phyloP scores from a whole-genome alignment of 495 filamentous ascomycete genomes.

The Haplographium delicatum region DNA sequence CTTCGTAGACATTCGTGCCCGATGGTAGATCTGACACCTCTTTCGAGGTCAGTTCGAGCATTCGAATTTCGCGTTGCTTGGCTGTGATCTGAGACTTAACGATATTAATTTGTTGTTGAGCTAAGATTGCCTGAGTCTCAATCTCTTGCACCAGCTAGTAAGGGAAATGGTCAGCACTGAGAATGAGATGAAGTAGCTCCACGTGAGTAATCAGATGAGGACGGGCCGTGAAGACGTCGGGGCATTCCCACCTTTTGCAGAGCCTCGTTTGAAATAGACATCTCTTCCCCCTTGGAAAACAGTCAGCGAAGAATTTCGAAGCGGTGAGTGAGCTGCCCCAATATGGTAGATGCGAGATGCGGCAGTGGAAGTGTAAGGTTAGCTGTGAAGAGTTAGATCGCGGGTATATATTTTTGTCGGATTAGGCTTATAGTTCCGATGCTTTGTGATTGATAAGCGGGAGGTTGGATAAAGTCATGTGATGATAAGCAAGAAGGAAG shows the following conservation, averaged over 20 bases:
- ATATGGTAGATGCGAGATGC: too few species aligned
- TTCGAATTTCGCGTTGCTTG: slow-evolving; percentile 84
- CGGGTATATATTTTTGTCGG: too few species aligned
- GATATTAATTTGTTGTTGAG: slow-evolving; percentile 87
- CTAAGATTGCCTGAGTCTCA: slow-evolving; percentile 76
- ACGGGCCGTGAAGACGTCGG: not conserved
- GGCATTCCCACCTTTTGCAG: slow-evolving; percentile 70
- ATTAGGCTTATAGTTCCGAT: too few species aligned
- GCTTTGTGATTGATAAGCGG: too few species aligned
- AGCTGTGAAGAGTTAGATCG: too few species aligned
- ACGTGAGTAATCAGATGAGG: not conserved
- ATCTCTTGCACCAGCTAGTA: slow-evolving; percentile 85
- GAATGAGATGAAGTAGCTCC: not conserved
- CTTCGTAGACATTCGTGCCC: slow-evolving; percentile 83
- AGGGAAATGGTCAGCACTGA: slow-evolving; percentile 1
- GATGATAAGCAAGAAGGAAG: too few species aligned
- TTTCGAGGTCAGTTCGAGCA: slow-evolving; percentile 80
- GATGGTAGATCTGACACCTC: slow-evolving; percentile 75
- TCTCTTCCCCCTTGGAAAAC: slow-evolving; percentile 33
- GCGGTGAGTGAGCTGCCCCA: too few species aligned
- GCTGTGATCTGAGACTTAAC: slow-evolving; percentile 78
- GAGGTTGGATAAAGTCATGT: not conserved
- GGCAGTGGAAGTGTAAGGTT: too few species aligned
- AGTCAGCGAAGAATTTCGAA: not conserved
- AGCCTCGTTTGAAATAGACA: slow-evolving; percentile 96